These are phyloP conservation scores for Microdochium paspali DNA, from an alignment of 2,329 filamentous ascomycete species.

Conservation along the genomic window DNA sequence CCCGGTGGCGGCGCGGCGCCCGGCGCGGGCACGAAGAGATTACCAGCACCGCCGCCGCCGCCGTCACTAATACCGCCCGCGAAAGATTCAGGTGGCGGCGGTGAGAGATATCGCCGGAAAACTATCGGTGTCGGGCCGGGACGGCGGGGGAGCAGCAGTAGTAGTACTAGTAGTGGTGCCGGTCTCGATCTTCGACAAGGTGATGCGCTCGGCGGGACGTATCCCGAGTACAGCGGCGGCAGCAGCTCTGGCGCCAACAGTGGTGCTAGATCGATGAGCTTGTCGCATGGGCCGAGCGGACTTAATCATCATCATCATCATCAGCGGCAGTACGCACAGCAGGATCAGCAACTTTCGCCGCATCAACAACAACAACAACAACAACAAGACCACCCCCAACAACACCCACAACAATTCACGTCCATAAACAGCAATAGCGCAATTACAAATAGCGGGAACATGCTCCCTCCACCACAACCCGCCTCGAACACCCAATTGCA, in stretches of 20 bases:
- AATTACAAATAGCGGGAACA: background rate
- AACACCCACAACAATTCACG: no score
- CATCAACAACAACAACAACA: background rate
- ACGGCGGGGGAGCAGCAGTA: no score
- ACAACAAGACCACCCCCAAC: background rate
- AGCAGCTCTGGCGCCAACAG: background rate
- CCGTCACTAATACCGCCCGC: background rate
- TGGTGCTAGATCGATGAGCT: background rate
- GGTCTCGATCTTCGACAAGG: background rate
- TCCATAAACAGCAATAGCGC: no score
- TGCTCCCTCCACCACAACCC: constrained; percentile 8
- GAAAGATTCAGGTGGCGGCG: no score
- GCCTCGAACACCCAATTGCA: constrained; percentile 9
- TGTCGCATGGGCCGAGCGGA: background rate
- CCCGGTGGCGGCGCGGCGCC: constrained; percentile 9
- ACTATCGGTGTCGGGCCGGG: background rate
- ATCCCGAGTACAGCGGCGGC: background rate
- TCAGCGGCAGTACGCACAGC: background rate
- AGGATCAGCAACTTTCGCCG: background rate
- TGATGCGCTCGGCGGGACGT: background rate
- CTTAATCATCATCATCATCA: background rate
- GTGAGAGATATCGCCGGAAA: background rate
- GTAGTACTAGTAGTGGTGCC: background rate
- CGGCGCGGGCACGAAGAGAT: constrained; percentile 5
- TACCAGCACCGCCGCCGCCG: background rate